Conservation (phyloP, 2,329 filamentous ascomycete genomes). For the Akanthomyces lecanii region DNA sequence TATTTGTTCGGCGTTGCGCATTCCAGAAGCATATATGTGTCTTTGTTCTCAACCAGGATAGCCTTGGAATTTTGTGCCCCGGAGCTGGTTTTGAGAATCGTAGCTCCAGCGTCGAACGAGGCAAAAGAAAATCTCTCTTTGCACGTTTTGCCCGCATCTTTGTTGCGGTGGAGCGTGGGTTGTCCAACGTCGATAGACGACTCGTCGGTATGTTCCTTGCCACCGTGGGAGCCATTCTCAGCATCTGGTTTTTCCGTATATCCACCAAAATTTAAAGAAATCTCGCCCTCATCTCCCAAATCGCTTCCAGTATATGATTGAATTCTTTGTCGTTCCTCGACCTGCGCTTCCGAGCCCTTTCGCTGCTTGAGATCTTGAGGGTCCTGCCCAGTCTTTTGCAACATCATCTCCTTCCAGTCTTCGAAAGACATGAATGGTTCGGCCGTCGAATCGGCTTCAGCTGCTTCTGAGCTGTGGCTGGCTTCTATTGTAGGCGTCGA, state of each 20-base stretch:
- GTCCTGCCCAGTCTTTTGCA: constrained; percentile 77
- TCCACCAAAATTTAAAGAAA: constrained; percentile 51
- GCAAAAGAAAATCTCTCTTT: constrained; percentile 98
- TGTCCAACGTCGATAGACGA: constrained; percentile 39
- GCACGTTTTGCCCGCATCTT: constrained; percentile 94
- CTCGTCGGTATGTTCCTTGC: constrained; percentile 34
- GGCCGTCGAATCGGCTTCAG: constrained; percentile 23
- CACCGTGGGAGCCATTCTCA: constrained; percentile 12
- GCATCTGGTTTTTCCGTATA: constrained; percentile 20
- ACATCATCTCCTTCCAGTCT: constrained; percentile 94
- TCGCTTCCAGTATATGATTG: constrained; percentile 65
- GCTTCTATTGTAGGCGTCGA: not conserved
- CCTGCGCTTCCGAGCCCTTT: constrained; percentile 45
- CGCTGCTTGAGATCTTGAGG: constrained; percentile 62
- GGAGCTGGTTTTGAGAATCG: constrained; percentile 81
- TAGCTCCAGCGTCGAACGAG: constrained; percentile 94
- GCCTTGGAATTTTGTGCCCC: constrained; percentile 85
- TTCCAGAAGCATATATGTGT: constrained; percentile 95
- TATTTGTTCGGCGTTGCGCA: constrained; percentile 87
- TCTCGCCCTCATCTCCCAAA: constrained; percentile 84
- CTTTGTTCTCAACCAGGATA: constrained; percentile 92
- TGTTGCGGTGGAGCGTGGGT: constrained; percentile 63
- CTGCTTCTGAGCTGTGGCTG: not conserved
- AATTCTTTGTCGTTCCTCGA: constrained; percentile 44
- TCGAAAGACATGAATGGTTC: constrained; percentile 87